phyloP scores from a whole-genome alignment of 768 basidiomycete species.

The Lyophyllum shimeji region DNA sequence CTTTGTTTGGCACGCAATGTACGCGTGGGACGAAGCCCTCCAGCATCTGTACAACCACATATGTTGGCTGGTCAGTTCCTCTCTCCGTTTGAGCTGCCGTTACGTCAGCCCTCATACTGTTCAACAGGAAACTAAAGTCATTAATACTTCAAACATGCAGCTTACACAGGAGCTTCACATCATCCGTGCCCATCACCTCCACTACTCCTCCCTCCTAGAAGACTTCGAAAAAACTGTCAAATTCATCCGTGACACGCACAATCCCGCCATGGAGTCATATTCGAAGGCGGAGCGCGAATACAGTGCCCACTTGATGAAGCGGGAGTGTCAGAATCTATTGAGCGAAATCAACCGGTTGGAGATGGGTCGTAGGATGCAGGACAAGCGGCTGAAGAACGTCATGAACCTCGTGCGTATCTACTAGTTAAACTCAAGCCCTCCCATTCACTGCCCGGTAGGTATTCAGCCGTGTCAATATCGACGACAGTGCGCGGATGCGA shows the following conservation, averaged over 20 bases:
- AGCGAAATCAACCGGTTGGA: constrained; percentile 50
- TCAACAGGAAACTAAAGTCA: constrained; percentile 44
- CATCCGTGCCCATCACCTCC: constrained; percentile 59
- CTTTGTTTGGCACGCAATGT: constrained; percentile 26
- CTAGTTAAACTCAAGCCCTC: background rate
- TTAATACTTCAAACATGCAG: constrained; percentile 36
- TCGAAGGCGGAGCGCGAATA: constrained; percentile 24
- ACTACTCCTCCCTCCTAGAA: constrained; percentile 54
- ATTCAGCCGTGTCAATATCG: constrained; percentile 59
- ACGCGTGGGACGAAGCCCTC: constrained; percentile 27
- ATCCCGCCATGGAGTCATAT: constrained; percentile 49
- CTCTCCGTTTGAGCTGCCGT: background rate
- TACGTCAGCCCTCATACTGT: background rate
- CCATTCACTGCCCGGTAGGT: constrained; percentile 34
- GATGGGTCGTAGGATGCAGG: constrained; percentile 40
- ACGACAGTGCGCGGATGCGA: constrained; percentile 52
- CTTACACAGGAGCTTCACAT: constrained; percentile 55
- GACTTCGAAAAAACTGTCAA: constrained; percentile 53
- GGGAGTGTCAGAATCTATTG: constrained; percentile 51
- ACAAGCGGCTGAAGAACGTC: constrained; percentile 49
- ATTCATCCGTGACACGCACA: constrained; percentile 41
- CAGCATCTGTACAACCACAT: constrained; percentile 25
- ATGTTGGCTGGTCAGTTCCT: constrained; percentile 19
- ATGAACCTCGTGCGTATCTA: constrained; percentile 43
- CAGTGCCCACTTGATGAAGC: constrained; percentile 33